phyloP scores from a whole-genome alignment of 225 moss, liverwort and hornwort species.

The Pseudisothecium myosuroides region DNA sequence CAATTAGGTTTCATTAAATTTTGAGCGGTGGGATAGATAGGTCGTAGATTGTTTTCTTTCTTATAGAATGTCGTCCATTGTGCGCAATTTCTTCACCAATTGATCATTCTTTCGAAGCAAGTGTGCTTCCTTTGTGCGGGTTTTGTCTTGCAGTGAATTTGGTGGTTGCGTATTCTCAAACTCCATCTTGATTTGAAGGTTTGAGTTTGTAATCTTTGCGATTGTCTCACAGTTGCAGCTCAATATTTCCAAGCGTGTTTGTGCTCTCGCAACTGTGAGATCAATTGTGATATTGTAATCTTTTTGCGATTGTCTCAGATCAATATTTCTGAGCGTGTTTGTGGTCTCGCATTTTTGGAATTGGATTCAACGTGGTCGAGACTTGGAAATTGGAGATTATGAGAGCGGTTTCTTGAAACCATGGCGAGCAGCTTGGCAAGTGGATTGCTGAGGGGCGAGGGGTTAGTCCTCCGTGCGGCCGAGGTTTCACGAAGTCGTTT shows the following conservation, averaged over 20 bases:
- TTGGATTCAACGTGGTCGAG: background rate
- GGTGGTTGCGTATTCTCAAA: background rate
- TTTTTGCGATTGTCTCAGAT: background rate
- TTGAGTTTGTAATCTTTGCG: background rate
- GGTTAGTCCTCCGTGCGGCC: background rate
- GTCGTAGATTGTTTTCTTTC: background rate
- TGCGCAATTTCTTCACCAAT: background rate
- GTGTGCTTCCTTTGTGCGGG: background rate
- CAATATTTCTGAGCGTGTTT: background rate
- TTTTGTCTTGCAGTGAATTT: background rate
- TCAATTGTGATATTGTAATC: background rate
- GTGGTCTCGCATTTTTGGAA: background rate
- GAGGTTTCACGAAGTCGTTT: background rate
- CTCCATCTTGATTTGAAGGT: background rate
- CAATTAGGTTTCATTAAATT: background rate
- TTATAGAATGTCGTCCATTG: background rate
- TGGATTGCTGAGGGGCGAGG: constrained; percentile 6
- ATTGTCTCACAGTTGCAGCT: background rate
- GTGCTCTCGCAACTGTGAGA: background rate
- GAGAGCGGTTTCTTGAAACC: background rate
- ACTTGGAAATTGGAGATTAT: background rate
- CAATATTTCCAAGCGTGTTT: background rate
- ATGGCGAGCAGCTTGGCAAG: constrained; percentile 14
- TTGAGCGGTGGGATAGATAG: background rate
- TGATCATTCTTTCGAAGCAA: background rate